Conservation (phyloP, 176 grass and related monocot species). For the Triticum turgidum region DNA sequence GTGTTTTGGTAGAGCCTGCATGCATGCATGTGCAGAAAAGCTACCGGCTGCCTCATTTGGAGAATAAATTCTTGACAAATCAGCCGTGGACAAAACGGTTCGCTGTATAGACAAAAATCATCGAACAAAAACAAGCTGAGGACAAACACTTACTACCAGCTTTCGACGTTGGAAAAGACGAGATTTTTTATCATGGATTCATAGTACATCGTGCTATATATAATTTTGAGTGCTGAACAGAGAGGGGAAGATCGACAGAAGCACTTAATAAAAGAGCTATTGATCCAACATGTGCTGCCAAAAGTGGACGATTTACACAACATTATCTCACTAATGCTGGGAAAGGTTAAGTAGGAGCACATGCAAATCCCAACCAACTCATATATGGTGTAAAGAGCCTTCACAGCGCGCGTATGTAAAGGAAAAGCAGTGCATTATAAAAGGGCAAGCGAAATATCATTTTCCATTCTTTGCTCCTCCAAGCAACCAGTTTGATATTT, state of each 20-base stretch:
- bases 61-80: conserved; percentile 33
- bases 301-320: not conserved
- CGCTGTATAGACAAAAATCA: not conserved
- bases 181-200: not conserved
- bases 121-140: not conserved
- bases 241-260: not conserved
- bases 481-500: not conserved
- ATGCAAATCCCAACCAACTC: not conserved
- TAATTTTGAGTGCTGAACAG: not conserved
- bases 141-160: not conserved
- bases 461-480: not conserved
- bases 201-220: not conserved
- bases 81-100: not conserved
- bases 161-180: not conserved
- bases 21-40: conserved; percentile 15
- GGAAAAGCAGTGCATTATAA: not conserved
- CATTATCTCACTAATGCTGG: not conserved
- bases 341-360: not conserved
- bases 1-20: not conserved
- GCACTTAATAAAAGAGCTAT: not conserved
- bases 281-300: no score
- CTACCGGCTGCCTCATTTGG: not conserved
- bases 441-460: not conserved
- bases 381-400: not conserved
- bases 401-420: not conserved